Percentiles rank a stretch among this genome's conserved stretches.
Conservation (phyloP, 2,329 filamentous ascomycete genomes). For the Shiraia bambusicola region DNA sequence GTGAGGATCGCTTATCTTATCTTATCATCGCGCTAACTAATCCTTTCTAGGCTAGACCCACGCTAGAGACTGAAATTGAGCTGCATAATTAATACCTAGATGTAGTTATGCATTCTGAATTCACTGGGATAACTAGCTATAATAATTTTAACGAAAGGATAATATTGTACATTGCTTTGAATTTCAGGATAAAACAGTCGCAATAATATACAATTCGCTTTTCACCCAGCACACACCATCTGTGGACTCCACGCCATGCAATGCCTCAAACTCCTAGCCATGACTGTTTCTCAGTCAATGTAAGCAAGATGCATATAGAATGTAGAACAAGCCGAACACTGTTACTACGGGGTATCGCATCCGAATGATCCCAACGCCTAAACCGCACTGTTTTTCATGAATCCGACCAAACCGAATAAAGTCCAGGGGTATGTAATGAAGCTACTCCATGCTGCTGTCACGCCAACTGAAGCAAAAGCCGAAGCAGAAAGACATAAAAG, state of each 20-base stretch:
- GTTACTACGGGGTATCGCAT: slow-evolving; percentile 32
- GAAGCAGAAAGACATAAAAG: slow-evolving; percentile 28
- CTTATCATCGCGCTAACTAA: slow-evolving; percentile 12
- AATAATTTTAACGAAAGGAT: neutral
- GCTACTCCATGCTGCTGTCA: slow-evolving; percentile 15
- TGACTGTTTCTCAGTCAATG: slow-evolving; percentile 22
- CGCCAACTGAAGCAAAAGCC: slow-evolving; percentile 27
- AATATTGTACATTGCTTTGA: slow-evolving; percentile 9
- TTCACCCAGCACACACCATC: slow-evolving; percentile 16
- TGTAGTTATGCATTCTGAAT: too few relatives aligned
- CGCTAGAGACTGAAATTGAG: too few relatives aligned
- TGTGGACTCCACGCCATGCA: slow-evolving; percentile 26
- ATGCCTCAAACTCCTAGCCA: slow-evolving; percentile 34
- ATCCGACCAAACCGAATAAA: slow-evolving; percentile 15
- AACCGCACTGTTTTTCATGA: slow-evolving; percentile 23
- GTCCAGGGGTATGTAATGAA: slow-evolving; percentile 16
- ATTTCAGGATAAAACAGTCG: slow-evolving; percentile 8
- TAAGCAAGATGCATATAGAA: slow-evolving; percentile 26
- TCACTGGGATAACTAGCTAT: neutral
- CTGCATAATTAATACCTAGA: too few relatives aligned
- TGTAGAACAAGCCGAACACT: slow-evolving; percentile 20
- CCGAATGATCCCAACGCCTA: slow-evolving; percentile 29
- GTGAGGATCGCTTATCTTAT: slow-evolving; percentile 14
- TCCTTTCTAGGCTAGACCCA: too few relatives aligned
- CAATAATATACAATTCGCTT: slow-evolving; percentile 31